Conservation (phyloP, 352 stramenopile genomes). For the Pythium phragmiticola region DNA sequence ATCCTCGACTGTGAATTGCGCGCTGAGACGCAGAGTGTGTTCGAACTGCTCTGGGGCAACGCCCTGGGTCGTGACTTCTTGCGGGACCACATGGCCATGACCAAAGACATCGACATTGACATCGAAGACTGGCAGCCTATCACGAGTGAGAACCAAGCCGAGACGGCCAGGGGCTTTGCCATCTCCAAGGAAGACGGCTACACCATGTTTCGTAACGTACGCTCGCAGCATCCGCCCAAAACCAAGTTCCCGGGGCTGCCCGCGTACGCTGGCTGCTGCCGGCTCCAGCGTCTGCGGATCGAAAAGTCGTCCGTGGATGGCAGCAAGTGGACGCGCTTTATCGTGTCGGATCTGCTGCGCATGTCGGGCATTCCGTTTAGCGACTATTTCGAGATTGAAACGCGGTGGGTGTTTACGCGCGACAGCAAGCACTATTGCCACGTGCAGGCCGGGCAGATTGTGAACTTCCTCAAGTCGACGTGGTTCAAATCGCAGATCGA, state of each 20-base stretch:
- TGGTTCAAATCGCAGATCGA: slow-evolving; percentile 87
- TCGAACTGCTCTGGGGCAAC: slow-evolving; percentile 71
- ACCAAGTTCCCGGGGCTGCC: slow-evolving; percentile 41
- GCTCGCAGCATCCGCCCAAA: slow-evolving; percentile 38
- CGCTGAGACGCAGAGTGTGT: slow-evolving; percentile 57
- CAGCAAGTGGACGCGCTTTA: slow-evolving; percentile 36
- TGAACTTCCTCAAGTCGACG: slow-evolving; percentile 80
- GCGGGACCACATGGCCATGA: slow-evolving; percentile 45
- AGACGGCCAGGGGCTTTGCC: slow-evolving; percentile 21
- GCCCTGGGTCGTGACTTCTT: slow-evolving; percentile 51
- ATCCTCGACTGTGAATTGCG: slow-evolving; percentile 71
- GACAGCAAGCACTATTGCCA: slow-evolving; percentile 77
- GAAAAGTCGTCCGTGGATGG: slow-evolving; percentile 17
- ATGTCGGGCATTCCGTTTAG: slow-evolving; percentile 80
- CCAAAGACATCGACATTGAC: slow-evolving; percentile 69
- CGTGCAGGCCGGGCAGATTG: slow-evolving; percentile 61
- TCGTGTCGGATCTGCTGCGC: slow-evolving; percentile 61
- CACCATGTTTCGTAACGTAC: slow-evolving; percentile 31
- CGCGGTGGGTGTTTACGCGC: slow-evolving; percentile 71
- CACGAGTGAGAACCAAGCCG: slow-evolving; percentile 18
- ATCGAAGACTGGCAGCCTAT: slow-evolving; percentile 58
- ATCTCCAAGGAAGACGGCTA: slow-evolving; percentile 36
- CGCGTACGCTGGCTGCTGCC: slow-evolving; percentile 31
- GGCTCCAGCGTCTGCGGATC: slow-evolving; percentile 32
- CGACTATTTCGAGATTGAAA: slow-evolving; percentile 85